These are phyloP conservation scores for Trametes gibbosa DNA, from an alignment of 768 basidiomycete genomes.

Conservation along the genomic window DNA sequence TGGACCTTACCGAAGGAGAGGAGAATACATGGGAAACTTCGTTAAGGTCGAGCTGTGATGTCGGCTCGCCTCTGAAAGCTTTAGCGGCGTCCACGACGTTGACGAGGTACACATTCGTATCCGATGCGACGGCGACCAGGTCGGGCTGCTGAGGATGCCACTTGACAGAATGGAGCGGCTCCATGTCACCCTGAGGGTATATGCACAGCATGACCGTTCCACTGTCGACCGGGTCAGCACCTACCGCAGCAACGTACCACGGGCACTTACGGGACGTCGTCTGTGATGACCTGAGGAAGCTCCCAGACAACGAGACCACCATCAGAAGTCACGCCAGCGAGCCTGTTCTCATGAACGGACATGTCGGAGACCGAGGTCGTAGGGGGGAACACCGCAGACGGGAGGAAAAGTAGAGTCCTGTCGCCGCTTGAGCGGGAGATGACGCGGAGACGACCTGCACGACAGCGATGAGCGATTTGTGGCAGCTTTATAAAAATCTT, in stretches of 20 bases:
- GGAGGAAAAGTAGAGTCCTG: slow-evolving; percentile 79
- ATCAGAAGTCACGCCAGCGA: slow-evolving; percentile 84
- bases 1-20: slow-evolving; percentile 60
- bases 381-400: slow-evolving; percentile 48
- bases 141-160: slow-evolving; percentile 86
- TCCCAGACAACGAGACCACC: slow-evolving; percentile 92
- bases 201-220: slow-evolving; percentile 70
- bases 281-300: slow-evolving; percentile 76
- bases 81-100: slow-evolving; percentile 65
- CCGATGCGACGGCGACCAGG: slow-evolving; percentile 79
- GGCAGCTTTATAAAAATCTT: not conserved
- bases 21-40: slow-evolving; percentile 68
- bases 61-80: slow-evolving; percentile 59
- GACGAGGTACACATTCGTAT: slow-evolving; percentile 70
- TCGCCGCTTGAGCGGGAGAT: slow-evolving; percentile 88
- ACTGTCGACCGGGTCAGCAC: slow-evolving; percentile 34
- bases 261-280: slow-evolving; percentile 75
- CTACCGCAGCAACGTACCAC: not conserved
- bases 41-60: slow-evolving; percentile 66
- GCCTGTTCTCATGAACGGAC: slow-evolving; percentile 79
- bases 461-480: not conserved
- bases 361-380: slow-evolving; percentile 75
- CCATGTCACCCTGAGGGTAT: slow-evolving; percentile 53
- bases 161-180: slow-evolving; percentile 77
- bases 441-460: slow-evolving; percentile 76